A percentile compares a stretch with the other conserved stretches of the same genome.
Conservation (phyloP, 2,329 filamentous ascomycete species). For the Pestalotiopsis sp. region DNA sequence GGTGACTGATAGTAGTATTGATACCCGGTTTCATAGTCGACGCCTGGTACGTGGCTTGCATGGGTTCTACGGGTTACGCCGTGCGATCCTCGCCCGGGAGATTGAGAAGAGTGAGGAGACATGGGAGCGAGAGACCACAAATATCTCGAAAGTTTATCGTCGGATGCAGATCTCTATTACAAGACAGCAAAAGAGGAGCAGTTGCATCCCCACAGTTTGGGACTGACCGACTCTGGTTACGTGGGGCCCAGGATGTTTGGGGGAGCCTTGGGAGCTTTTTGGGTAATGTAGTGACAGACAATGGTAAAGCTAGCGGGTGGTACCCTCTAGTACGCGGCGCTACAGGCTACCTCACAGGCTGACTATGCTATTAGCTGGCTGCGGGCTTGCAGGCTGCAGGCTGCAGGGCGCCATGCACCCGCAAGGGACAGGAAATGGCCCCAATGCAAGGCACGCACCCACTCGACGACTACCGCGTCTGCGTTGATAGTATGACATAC, state of each 20-base stretch:
- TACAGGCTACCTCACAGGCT: background rate
- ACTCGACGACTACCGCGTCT: too few relatives aligned
- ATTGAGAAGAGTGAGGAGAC: background rate
- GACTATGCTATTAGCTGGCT: background rate
- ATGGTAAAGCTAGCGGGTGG: background rate
- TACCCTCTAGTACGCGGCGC: background rate
- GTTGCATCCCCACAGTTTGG: background rate
- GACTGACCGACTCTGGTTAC: background rate
- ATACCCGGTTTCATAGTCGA: background rate
- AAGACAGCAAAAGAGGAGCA: background rate
- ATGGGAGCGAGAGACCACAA: background rate
- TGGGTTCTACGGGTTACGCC: slow-evolving; percentile 1
- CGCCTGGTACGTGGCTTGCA: background rate
- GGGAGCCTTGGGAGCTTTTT: background rate
- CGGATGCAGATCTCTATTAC: slow-evolving; percentile 8
- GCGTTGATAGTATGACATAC: background rate
- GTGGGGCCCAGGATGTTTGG: background rate
- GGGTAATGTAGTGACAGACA: background rate
- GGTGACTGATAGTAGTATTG: background rate
- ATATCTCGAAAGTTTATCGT: background rate
- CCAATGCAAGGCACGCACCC: background rate
- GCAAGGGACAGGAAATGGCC: background rate
- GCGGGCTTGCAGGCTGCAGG: background rate
- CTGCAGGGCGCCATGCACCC: background rate
- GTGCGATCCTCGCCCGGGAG: slow-evolving; percentile 5